Conservation (phyloP, 495 filamentous ascomycete genomes). For the Podospora australis region DNA sequence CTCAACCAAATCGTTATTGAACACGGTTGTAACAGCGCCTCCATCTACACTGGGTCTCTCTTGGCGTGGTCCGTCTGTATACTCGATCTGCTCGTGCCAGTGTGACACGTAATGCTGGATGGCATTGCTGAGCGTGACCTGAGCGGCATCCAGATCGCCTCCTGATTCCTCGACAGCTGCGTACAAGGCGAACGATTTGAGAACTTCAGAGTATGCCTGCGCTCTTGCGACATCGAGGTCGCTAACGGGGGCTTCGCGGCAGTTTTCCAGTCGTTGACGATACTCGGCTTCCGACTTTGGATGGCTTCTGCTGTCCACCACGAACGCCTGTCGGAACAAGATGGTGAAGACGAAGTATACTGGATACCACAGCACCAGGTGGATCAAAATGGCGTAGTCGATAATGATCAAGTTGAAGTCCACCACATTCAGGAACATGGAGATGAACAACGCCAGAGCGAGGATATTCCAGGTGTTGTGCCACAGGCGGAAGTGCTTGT, state of each 20-base stretch:
- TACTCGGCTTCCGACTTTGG: constrained; percentile 17
- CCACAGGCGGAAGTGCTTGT: constrained; percentile 30
- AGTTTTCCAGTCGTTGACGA: constrained; percentile 13
- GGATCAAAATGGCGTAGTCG: constrained; percentile 26
- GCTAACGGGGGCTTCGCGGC: constrained; percentile 11
- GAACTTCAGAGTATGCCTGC: constrained; percentile 20
- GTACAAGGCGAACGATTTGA: constrained; percentile 21
- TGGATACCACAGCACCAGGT: constrained; percentile 28
- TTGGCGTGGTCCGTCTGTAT: constrained; percentile 7
- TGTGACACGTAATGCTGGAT: constrained; percentile 25
- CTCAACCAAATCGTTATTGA: constrained; percentile 23
- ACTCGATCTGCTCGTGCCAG: constrained; percentile 26
- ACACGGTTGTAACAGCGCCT: constrained; percentile 24
- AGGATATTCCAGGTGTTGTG: constrained; percentile 26
- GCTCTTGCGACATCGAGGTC: constrained; percentile 18
- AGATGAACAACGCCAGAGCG: constrained; percentile 21
- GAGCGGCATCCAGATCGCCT: constrained; percentile 15
- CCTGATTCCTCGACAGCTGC: constrained; percentile 22
- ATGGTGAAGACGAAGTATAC: constrained; percentile 27
- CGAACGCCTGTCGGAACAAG: constrained; percentile 21
- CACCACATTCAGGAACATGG: constrained; percentile 24
- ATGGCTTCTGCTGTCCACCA: constrained; percentile 6
- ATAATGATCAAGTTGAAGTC: constrained; percentile 24
- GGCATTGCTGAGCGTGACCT: constrained; percentile 11
- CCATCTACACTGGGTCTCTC: constrained; percentile 13